Evolutionary conservation across 768 basidiomycete species (phyloP), one percentile per base, ranked within the genome.

Genomic region (Amanita jacksonii): DNA sequence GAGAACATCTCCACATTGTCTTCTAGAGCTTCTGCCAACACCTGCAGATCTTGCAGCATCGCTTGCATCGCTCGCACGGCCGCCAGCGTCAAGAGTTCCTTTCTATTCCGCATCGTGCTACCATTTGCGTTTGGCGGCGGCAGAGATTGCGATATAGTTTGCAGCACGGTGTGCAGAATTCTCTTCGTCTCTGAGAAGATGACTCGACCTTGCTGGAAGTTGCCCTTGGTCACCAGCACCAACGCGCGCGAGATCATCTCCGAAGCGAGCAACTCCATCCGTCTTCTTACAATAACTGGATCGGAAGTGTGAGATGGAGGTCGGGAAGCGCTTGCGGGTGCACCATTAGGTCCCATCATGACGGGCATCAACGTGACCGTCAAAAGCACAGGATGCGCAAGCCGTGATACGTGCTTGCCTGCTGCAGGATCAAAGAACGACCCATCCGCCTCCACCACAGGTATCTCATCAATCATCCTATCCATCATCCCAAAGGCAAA

Each of bases 231-330:
- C 41, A 96, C 92, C 35, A 98, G 75, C 23, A 98, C 85, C 23
- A 99, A 73, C 13, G 85, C 84, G 8, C 96, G 81, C 2, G 92
- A 92, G 58, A 98, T 91, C 91, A 98, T 98, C 62, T 98, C 96
- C 20, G 85, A 86, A 19, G 91, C 87, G 30, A 98, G 76, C 3
- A 99, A 76, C 67, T 99, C 96, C 91, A 98, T 96, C 18, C 94
- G 70, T 30, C 96, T 73, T 20, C 96, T 80, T 20, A 94, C 86
- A 53, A 99, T 92, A 41, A 85, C 79, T 0, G 91, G 83, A 56
- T 94, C 89, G 0, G 87, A 87, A 3, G 65, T 65, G 4, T 67
- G 60, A 27, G 73, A 65, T 1, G 69, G 69, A 23, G 75, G 68
- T 38, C 70, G 65, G 9, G 59, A 55, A 9, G 20, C 23, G 27